phyloP scores from a whole-genome alignment of 768 basidiomycete genomes.

The Amylocystis lapponica region DNA sequence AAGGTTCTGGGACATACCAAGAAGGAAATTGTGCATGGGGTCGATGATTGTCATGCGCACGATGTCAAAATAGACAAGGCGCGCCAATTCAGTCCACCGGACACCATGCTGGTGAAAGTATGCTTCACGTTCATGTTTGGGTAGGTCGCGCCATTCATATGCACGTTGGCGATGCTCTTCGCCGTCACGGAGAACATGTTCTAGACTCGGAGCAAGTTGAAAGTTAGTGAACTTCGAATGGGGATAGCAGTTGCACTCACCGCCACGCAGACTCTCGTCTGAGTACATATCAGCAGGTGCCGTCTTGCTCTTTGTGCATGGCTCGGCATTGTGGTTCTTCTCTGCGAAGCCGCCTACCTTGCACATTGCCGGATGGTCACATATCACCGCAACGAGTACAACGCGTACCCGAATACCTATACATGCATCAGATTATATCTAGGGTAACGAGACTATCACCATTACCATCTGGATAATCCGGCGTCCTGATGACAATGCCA shows the following conservation, averaged over 20 bases:
- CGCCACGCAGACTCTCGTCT: constrained; percentile 4
- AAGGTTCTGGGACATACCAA: constrained; percentile 9
- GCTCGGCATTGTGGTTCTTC: too few species aligned
- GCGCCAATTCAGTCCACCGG: constrained; percentile 11
- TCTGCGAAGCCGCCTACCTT: too few species aligned
- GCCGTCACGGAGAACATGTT: constrained; percentile 2
- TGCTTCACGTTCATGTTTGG: constrained; percentile 8
- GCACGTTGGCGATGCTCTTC: constrained; percentile 9
- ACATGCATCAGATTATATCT: neutral
- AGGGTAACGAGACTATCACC: neutral
- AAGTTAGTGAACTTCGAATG: neutral
- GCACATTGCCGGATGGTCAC: constrained; percentile 30
- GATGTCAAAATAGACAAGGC: constrained; percentile 27
- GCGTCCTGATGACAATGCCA: constrained; percentile 12
- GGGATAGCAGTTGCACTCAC: constrained; percentile 3
- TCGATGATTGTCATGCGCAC: too few species aligned
- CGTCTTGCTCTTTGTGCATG: constrained; percentile 8
- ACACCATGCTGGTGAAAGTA: constrained; percentile 13
- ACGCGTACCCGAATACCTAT: constrained; percentile 14
- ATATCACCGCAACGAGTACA: constrained; percentile 23
- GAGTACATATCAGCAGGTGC: constrained; percentile 7
- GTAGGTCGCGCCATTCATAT: constrained; percentile 4
- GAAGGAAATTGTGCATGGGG: constrained; percentile 27
- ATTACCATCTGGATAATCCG: neutral
- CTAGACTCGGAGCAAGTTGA: too few species aligned